These are phyloP conservation scores for Naegleria gruberi DNA, from an alignment of 208 protist genomes.

Conservation along the genomic window DNA sequence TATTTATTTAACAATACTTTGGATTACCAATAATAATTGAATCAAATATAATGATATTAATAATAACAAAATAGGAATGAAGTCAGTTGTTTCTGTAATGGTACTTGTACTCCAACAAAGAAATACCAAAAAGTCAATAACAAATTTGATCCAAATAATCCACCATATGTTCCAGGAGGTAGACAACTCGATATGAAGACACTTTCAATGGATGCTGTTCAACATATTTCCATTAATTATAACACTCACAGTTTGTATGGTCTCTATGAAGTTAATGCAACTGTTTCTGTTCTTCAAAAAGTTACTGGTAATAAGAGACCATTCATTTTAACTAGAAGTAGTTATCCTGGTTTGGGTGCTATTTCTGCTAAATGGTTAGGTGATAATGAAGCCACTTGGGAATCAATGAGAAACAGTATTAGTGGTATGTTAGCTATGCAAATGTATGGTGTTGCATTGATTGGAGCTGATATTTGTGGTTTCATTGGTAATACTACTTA, in stretches of 20 bases:
- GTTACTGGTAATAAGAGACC: conserved; percentile 20
- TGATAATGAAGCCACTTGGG: conserved; percentile 51
- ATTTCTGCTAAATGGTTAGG: conserved; percentile 63
- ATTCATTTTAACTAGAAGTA: conserved; percentile 40
- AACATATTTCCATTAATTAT: conserved; percentile 43
- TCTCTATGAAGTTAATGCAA: conserved; percentile 36
- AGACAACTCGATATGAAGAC: conserved; percentile 31
- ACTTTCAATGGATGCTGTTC: conserved; percentile 39
- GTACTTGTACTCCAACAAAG: not conserved
- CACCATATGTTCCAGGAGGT: conserved; percentile 42
- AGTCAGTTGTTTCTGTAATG: not conserved
- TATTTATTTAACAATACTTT: conserved; percentile 33
- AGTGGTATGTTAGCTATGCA: conserved; percentile 62
- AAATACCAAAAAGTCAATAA: not conserved
- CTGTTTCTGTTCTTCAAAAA: not conserved
- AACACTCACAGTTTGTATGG: conserved; percentile 67
- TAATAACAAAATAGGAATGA: not conserved
- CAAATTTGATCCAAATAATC: conserved; percentile 39
- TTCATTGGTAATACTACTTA: conserved; percentile 60
- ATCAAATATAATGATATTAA: no score
- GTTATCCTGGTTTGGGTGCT: conserved; percentile 42
- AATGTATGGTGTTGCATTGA: conserved; percentile 64
- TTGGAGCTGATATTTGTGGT: conserved; percentile 76
- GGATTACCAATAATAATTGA: no score
- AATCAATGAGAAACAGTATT: conserved; percentile 43